These are phyloP conservation scores for Auricularia sp. DNA, from an alignment of 768 basidiomycete species.

Conservation along the genomic window DNA sequence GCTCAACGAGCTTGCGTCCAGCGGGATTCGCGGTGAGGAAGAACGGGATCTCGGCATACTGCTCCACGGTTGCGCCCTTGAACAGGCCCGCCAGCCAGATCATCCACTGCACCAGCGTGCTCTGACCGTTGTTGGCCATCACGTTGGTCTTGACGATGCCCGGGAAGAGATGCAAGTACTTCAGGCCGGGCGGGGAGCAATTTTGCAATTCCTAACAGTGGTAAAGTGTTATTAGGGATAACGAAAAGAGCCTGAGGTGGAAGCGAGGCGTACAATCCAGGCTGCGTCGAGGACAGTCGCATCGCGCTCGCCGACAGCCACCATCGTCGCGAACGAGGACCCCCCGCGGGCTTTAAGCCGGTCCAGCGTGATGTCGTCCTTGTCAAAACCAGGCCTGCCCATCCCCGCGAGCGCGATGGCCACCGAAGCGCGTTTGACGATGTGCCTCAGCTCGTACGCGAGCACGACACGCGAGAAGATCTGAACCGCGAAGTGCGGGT, in stretches of 20 bases:
- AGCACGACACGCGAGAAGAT: not conserved
- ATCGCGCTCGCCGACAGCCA: not conserved
- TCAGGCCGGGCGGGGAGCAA: not conserved
- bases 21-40: not conserved
- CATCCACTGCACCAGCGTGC: not conserved
- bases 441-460: not conserved
- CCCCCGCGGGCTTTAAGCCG: not conserved
- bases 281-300: not conserved
- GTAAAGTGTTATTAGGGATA: not conserved
- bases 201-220: not conserved
- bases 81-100: not conserved
- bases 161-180: not conserved
- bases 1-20: not conserved
- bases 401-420: not conserved
- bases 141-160: not conserved
- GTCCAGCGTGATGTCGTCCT: not conserved
- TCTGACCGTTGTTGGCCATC: not conserved
- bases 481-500: not conserved
- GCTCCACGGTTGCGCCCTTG: not conserved
- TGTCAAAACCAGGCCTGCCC: not conserved
- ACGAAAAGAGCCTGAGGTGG: not conserved
- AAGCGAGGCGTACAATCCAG: not conserved
- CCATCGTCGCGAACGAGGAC: not conserved
- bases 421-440: not conserved
- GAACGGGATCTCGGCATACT: not conserved